Base-by-base conservation (phyloP, 2,329 filamentous ascomycete species). In the Mycosphaerella arachidis region DNA sequence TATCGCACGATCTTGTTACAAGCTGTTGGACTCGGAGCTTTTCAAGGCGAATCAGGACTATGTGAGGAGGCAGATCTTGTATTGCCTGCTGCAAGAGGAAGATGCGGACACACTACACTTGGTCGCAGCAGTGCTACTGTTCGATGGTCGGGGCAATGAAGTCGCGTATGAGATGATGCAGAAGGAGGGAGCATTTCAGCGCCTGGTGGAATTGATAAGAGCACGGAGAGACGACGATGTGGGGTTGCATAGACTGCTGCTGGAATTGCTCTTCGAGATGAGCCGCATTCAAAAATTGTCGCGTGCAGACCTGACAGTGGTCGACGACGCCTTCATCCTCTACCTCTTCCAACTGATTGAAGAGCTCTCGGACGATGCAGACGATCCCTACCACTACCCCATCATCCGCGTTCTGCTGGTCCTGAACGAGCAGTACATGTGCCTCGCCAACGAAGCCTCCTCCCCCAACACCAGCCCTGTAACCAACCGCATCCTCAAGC, bases 381-480 rank as follows among this genome's bases (percentile, higher is more conserved):
- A 91, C 66, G 94, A 97, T 74, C 93, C 93, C 0, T 99, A 96
- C 73, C 93, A 97, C 73, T 97, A 97, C 73, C 89, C 91, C 6
- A 88, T 97, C 50, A 97, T 99, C 71, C 86, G 92, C 65, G 92
- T 97, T 53, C 75, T 99, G 91, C 84, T 99, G 68, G 92, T 97
- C 30, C 78, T 99, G 65, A 99, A 99, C 75, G 94, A 99, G 75
- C 94, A 99, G 76, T 99, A 97, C 76, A 96, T 99, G 90, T 74
- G 72, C 57, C 87, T 97, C 57, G 83, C 82, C 13, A 71, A 68
- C 50, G 63, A 29, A 79, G 83, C 80, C 67, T 89, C 82, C 61
- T 84, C 81, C 73, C 78, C 48, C 63, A 43, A 68, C 13, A 56
- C 48, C 66, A 71, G 65, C 48, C 83, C 84, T 4, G 76, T 95